These are phyloP conservation scores for Pseudocercospora macadamiae DNA, from an alignment of 2,329 filamentous ascomycete genomes.

Conservation along the genomic window DNA sequence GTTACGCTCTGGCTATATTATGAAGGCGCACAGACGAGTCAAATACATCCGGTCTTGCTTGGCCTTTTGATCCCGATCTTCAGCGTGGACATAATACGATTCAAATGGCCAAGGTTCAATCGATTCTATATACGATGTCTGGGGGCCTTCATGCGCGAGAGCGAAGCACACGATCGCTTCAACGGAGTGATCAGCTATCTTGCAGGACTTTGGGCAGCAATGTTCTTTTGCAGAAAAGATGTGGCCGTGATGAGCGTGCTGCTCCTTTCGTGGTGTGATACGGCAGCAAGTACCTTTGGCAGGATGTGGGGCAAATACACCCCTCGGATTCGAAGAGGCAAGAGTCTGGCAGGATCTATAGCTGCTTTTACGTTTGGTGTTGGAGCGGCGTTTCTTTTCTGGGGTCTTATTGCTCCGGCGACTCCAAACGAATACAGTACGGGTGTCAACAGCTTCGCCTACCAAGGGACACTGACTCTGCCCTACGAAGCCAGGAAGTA, in stretches of 20 bases:
- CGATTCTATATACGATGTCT: constrained; percentile 80
- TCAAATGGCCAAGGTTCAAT: constrained; percentile 80
- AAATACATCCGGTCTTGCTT: constrained; percentile 85
- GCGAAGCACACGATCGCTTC: constrained; percentile 81
- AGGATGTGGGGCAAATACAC: constrained; percentile 88
- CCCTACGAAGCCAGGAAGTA: constrained; percentile 62
- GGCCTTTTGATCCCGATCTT: constrained; percentile 81
- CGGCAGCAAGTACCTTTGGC: constrained; percentile 92
- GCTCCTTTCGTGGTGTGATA: constrained; percentile 96
- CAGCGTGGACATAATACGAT: constrained; percentile 77
- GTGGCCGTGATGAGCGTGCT: constrained; percentile 86
- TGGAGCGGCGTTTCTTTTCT: constrained; percentile 82
- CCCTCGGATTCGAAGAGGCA: constrained; percentile 78
- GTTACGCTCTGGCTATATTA: constrained; percentile 85
- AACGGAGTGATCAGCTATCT: constrained; percentile 98
- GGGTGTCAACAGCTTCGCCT: constrained; percentile 71
- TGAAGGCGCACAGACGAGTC: constrained; percentile 71
- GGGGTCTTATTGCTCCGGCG: constrained; percentile 77
- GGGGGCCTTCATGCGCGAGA: constrained; percentile 95
- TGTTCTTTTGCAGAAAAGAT: constrained; percentile 90
- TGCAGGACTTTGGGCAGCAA: constrained; percentile 82
- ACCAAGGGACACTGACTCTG: constrained; percentile 73
- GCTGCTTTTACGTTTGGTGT: constrained; percentile 84
- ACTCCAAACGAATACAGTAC: constrained; percentile 39
- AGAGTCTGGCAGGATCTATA: constrained; percentile 85